These are phyloP conservation scores for Fusarium sp. DNA, from an alignment of 2,329 filamentous ascomycete genomes.

Conservation along the genomic window DNA sequence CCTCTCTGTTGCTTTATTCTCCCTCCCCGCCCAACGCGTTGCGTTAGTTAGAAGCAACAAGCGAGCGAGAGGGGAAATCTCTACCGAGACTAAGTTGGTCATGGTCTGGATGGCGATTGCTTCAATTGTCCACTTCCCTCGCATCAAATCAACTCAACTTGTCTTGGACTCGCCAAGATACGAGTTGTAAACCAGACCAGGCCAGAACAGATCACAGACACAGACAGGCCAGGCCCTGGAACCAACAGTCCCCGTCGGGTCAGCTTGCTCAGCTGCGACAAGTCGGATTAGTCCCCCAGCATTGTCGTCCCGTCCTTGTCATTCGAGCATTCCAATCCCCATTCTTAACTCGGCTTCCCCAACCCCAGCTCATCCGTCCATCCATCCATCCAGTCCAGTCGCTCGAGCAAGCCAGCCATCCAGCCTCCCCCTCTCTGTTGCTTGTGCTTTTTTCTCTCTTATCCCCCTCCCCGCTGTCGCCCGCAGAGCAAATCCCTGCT, in stretches of 20 bases:
- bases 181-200: background rate
- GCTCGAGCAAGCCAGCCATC: background rate
- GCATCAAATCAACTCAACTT: background rate
- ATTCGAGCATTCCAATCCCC: constrained; percentile 35
- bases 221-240: background rate
- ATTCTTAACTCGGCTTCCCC: constrained; percentile 34
- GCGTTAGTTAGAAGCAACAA: constrained; percentile 25
- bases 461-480: constrained; percentile 17
- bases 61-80: background rate
- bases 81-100: constrained; percentile 5
- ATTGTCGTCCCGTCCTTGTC: constrained; percentile 7
- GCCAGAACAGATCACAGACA: background rate
- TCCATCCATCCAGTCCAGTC: background rate
- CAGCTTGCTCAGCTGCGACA: background rate
- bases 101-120: background rate
- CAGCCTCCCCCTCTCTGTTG: constrained; percentile 6
- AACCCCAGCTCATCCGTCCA: constrained; percentile 8
- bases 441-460: constrained; percentile 14
- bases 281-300: background rate
- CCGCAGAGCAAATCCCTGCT: constrained; percentile 22
- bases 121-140: background rate
- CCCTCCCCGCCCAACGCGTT: constrained; percentile 18
- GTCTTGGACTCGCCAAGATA: background rate
- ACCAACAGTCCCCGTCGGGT: background rate
- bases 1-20: constrained; percentile 26